Conservation (phyloP, 192 early-diverging fungal species). For the Coemansia sp. region DNA sequence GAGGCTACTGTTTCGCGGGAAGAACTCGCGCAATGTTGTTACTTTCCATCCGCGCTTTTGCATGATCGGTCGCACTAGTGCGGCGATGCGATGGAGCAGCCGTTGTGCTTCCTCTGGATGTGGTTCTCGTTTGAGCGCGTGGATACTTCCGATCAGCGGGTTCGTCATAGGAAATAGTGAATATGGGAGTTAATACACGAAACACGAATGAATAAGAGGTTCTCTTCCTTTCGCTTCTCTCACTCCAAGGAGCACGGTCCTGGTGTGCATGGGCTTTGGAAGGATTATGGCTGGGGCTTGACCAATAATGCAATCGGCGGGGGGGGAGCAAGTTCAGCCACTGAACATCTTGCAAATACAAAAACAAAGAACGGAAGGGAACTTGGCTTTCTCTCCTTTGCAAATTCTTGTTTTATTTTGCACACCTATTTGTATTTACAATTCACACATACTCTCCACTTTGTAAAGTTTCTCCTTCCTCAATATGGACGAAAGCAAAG, state of each 20-base stretch:
- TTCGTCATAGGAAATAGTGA: not conserved
- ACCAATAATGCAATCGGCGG: too few species aligned
- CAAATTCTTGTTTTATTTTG: not conserved
- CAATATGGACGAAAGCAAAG: constrained; percentile 2
- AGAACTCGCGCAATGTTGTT: constrained; percentile 32
- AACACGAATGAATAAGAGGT: too few species aligned
- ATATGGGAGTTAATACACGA: too few species aligned
- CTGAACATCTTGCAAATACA: too few species aligned
- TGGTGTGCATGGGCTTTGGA: too few species aligned
- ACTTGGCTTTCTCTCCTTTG: too few species aligned
- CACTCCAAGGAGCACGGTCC: too few species aligned
- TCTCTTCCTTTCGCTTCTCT: too few species aligned
- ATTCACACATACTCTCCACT: not conserved
- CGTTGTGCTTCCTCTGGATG: constrained; percentile 12
- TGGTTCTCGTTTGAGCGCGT: constrained; percentile 29
- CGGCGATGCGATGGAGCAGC: constrained; percentile 34
- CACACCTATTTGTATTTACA: not conserved
- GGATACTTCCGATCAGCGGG: constrained; percentile 32
- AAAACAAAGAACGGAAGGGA: too few species aligned
- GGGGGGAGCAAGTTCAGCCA: too few species aligned
- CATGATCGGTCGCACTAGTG: constrained; percentile 48
- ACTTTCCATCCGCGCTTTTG: constrained; percentile 38
- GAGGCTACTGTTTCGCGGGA: constrained; percentile 27
- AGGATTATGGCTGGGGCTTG: too few species aligned
- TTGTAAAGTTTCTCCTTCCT: too few species aligned